phyloP scores from a whole-genome alignment of 768 basidiomycete species.

The Leccinum olivaceopallidum region DNA sequence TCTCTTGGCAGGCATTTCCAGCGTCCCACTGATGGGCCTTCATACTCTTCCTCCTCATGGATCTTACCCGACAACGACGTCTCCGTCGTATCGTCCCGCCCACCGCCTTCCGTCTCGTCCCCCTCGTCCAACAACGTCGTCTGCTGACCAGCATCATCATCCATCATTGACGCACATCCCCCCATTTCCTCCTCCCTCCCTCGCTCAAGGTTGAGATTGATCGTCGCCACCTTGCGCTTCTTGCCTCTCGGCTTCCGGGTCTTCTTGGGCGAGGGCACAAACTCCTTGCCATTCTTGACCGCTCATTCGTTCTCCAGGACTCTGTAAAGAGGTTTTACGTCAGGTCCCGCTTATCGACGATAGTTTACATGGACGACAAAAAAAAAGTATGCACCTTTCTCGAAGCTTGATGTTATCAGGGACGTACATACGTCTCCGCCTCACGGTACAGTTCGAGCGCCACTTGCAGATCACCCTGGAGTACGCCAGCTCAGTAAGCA shows the following conservation, averaged over 20 bases:
- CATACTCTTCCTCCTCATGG: no score
- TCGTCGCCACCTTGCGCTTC: conserved; percentile 31
- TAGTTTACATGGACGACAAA: conserved; percentile 62
- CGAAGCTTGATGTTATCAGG: conserved; percentile 85
- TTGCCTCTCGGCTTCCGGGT: conserved; percentile 35
- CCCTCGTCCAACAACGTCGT: conserved; percentile 38
- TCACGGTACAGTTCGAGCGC: conserved; percentile 83
- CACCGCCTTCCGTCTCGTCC: conserved; percentile 37
- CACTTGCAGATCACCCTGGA: conserved; percentile 72
- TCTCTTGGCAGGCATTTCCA: no score
- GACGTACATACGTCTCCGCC: conserved; percentile 80
- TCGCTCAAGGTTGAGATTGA: conserved; percentile 16
- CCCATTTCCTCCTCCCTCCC: conserved; percentile 17
- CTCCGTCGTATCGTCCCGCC: background rate
- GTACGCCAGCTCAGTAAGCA: background rate
- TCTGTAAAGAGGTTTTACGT: conserved; percentile 39
- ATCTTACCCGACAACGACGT: no score
- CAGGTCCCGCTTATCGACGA: conserved; percentile 47
- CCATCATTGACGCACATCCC: background rate
- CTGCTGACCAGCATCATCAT: no score
- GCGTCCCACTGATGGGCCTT: no score
- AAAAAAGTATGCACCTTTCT: conserved; percentile 79
- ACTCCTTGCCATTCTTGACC: conserved; percentile 59
- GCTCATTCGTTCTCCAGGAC: conserved; percentile 84
- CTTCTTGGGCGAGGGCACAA: conserved; percentile 56